A percentile compares a stretch with the other conserved stretches of the same genome.
These are phyloP conservation scores for Cordyceps fumosorosea DNA, from an alignment of 2,329 filamentous ascomycete species.

Conservation along the genomic window DNA sequence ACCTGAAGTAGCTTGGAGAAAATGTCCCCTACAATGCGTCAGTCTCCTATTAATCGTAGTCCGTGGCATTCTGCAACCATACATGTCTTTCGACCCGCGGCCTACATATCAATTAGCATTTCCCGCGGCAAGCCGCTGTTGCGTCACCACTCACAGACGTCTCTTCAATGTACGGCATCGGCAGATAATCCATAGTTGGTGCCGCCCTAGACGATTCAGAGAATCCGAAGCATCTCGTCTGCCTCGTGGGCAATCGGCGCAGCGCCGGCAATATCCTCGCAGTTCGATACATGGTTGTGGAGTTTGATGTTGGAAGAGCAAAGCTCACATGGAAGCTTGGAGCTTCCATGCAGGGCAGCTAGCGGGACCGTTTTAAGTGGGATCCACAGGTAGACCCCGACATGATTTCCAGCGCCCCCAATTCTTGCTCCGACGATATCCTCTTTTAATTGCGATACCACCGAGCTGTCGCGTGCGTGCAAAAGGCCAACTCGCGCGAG, in stretches of 20 bases:
- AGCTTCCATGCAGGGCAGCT: neutral
- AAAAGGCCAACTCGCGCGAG: neutral
- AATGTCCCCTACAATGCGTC: conserved; percentile 58
- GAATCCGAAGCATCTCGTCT: conserved; percentile 38
- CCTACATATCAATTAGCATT: conserved; percentile 40
- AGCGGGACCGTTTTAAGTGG: no score
- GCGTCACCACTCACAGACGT: conserved; percentile 28
- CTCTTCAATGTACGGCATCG: conserved; percentile 52
- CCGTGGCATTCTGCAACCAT: conserved; percentile 24
- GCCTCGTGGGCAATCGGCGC: conserved; percentile 27
- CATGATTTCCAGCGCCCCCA: no score
- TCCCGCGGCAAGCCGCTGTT: neutral
- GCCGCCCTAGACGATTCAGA: conserved; percentile 24
- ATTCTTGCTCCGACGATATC: neutral
- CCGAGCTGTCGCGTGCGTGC: neutral
- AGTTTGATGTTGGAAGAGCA: neutral
- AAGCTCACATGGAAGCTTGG: neutral
- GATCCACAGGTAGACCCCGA: no score
- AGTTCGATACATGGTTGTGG: conserved; percentile 24
- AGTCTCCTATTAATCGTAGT: neutral
- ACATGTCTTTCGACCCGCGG: conserved; percentile 74
- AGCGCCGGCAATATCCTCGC: conserved; percentile 26
- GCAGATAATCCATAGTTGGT: conserved; percentile 37
- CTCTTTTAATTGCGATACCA: neutral
- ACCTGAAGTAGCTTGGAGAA: conserved; percentile 75